These are phyloP conservation scores for Solanum sparsipilum DNA, from an alignment of 257 asterid genomes.

Conservation along the genomic window DNA sequence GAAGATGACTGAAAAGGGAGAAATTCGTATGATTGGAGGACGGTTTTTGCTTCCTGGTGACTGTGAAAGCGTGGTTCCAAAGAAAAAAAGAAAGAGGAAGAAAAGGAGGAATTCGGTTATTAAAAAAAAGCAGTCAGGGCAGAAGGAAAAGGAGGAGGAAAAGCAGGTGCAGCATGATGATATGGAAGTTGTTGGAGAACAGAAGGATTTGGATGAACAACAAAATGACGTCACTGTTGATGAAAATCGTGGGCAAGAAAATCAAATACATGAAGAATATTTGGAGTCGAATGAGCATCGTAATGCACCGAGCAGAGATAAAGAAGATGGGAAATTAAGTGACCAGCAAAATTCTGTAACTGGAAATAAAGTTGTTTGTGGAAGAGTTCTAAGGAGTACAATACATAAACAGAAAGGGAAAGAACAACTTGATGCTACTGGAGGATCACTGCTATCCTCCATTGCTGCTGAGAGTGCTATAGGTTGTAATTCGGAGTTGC, in stretches of 20 bases:
- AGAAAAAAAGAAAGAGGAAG: conserved; percentile 16
- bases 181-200: background rate
- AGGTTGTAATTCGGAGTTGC: background rate
- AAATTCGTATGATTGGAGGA: conserved; percentile 10
- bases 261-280: background rate
- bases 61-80: background rate
- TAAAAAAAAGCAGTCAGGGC: conserved; percentile 3
- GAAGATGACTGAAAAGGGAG: conserved; percentile 27
- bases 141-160: background rate
- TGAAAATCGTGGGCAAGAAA: background rate
- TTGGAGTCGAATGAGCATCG: background rate
- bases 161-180: background rate
- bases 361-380: background rate
- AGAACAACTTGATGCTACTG: background rate
- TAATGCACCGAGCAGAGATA: background rate
- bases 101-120: conserved; percentile 20
- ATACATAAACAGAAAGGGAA: background rate
- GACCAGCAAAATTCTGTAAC: background rate
- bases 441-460: background rate
- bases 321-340: background rate
- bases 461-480: background rate
- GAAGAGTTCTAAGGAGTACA: background rate
- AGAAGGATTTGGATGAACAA: background rate
- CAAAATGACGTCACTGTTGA: background rate
- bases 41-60: conserved; percentile 19